Base-by-base conservation (phyloP, 2,329 filamentous ascomycete genomes). In the Colletotrichum kahawae region DNA sequence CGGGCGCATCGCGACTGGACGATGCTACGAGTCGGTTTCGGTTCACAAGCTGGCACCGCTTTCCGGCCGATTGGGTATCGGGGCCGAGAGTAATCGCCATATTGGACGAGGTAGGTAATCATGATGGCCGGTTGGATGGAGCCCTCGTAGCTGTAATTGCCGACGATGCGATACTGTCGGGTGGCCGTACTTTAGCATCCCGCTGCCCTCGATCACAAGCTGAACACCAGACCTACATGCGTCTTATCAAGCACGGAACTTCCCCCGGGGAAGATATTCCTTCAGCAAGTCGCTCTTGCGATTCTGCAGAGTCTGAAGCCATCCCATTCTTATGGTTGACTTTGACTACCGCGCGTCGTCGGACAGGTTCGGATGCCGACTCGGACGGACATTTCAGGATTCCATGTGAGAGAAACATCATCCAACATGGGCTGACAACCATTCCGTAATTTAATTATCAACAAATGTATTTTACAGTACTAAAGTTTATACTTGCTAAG, bases 341-440 rank as follows among this genome's bases (percentile, higher is more conserved):
- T 4, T 0, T 43, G 2, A n/a, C 18, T n/a, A 43, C 38, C 18
- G 38, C 5, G 38, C 38, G 38, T 43, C 38, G n/a, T 3, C 8
- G 38, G 38, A 43, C 16, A 43, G 18, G 38, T 10, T 43, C 38
- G 38, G 38, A 43, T 43, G 38, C 38, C 38, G 38, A 43, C 8
- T 43, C 18, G 38, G 38, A 43, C 38, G 38, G 38, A 43, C 1
- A n/a, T 43, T 43, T 43, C 38, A 4, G 0, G 3, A 43, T 43
- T n/a, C 2, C 18, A 10, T 3, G 1, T 43, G 38, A 43, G 0
- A 1, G 4, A 43, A 43, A 43, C 1, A 43, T 10, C 18, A n/a
- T 43, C 1, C 2, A 0, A 3, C 0, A 10, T 10, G 4, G 4
- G 5, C n/a, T 43, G 18, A 43, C 0, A n/a, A 10, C 0, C 0